Conservation (phyloP, 73 alveolate genomes). For the Paramecium biaurelia region DNA sequence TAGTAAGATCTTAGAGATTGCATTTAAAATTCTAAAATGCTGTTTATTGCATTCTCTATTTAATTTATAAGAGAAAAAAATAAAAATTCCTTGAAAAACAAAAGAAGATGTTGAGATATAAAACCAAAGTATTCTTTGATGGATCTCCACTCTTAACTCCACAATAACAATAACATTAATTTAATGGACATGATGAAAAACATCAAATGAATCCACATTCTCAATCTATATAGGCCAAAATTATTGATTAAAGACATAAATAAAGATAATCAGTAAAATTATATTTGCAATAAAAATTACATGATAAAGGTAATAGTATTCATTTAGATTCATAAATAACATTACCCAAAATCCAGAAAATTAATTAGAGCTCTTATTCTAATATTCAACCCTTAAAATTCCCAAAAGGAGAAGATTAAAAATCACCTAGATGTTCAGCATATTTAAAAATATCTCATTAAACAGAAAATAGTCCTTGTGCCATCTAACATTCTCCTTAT, state of each 20-base stretch:
- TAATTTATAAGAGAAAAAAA: neutral
- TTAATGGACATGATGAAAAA: neutral
- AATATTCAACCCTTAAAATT: neutral
- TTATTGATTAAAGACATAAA: constrained; percentile 6
- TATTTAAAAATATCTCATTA: neutral
- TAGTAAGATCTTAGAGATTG: neutral
- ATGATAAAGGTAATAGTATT: neutral
- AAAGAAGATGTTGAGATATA: neutral
- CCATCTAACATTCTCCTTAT: neutral
- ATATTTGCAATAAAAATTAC: neutral
- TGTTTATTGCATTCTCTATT: neutral
- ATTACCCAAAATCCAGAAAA: neutral
- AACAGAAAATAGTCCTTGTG: neutral
- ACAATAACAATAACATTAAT: neutral
- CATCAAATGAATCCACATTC: neutral
- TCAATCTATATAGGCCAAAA: neutral
- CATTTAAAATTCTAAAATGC: neutral
- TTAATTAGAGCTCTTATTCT: neutral
- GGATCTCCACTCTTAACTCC: neutral
- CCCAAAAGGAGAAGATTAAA: neutral
- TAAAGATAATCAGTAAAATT: neutral
- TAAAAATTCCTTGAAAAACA: neutral
- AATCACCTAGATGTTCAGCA: neutral
- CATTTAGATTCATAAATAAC: neutral
- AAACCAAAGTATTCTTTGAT: neutral